Conservation (phyloP, 805 yeast genomes). For the Saccharomycopsis synnaedendra region DNA sequence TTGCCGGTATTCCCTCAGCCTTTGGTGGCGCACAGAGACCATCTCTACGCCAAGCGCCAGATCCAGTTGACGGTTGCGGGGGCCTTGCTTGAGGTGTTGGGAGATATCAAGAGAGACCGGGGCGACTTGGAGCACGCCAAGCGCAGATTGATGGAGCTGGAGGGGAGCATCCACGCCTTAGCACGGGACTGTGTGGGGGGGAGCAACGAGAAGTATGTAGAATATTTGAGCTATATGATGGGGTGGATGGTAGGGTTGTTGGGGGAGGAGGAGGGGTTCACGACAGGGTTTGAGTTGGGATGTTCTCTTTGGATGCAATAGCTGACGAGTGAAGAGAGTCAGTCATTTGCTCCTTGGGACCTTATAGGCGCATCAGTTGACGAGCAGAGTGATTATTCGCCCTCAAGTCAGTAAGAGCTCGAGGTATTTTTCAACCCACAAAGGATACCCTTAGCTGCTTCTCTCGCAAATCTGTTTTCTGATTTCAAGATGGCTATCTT, state of each 20-base stretch:
- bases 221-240: conserved; percentile 10
- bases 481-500: too few species aligned
- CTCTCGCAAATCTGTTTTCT: too few species aligned
- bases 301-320: conserved; percentile 12
- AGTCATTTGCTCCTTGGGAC: too few species aligned
- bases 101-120: neutral
- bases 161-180: neutral
- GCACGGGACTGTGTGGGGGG: neutral
- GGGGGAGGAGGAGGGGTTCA: conserved; percentile 4
- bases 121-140: too few species aligned
- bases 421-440: too few species aligned
- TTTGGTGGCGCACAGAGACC: conserved; percentile 7
- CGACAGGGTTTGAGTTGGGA: conserved; percentile 11
- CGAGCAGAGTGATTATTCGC: too few species aligned
- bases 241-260: conserved; percentile 6
- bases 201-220: conserved; percentile 5
- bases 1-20: conserved; percentile 12
- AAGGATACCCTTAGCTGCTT: too few species aligned
- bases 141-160: too few species aligned
- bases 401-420: too few species aligned
- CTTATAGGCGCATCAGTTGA: too few species aligned
- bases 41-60: conserved; percentile 13
- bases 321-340: neutral
- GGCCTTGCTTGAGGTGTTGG: conserved; percentile 6
- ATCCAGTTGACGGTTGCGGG: conserved; percentile 11